Evolutionary conservation across 2,329 filamentous ascomycete genomes (phyloP), one percentile per base, ranked within the genome.

Genomic region (Dactylonectria macrodidyma): DNA sequence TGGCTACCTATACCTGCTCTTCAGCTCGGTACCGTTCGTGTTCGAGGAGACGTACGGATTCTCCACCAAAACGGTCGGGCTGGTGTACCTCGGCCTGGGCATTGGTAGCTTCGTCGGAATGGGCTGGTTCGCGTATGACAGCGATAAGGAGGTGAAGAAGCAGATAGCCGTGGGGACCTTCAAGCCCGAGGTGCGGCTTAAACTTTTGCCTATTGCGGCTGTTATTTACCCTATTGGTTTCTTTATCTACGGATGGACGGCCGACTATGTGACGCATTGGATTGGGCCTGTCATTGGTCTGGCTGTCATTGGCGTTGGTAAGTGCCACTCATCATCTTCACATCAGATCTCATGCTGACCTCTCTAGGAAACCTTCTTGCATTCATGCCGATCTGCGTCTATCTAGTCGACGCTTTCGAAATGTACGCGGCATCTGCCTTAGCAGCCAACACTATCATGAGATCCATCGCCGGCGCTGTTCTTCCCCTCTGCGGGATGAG

Each of bases 1-100:
- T 68, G 87, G 87, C 0, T 84, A 87, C 19, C 70, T 89, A 0
- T 90, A 88, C 67, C 84, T 81, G 1, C 78, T 89, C n/a, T 85
- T 90, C 71, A 87, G 87, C 1, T 88, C 87, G 1, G 86, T 89
- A 62, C 82, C 85, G 0, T 76, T 84, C 1, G 86, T 90, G 0
- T 90, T 84, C 60, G 66, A 79, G 58, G 70, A 76, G 0, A 68
- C 72, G 1, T 87, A 87, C 59, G 76, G 77, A 3, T 87, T 86
- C 69, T 61, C 41, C 1, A 67, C 73, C 1, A 69, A 70, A 16
- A 64, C 66, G 3, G 70, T 72, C 0, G 75, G 75, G 0, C 65
- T 77, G 8, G 65, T 73, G 0, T 77, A 75, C 36, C 61, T 76
- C 0, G 70, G 72, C 0, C 59, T 74, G 1, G 73, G 73, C 0